Base-by-base conservation (phyloP, 2,329 filamentous ascomycete species). In the Acrodontium crateriforme region DNA sequence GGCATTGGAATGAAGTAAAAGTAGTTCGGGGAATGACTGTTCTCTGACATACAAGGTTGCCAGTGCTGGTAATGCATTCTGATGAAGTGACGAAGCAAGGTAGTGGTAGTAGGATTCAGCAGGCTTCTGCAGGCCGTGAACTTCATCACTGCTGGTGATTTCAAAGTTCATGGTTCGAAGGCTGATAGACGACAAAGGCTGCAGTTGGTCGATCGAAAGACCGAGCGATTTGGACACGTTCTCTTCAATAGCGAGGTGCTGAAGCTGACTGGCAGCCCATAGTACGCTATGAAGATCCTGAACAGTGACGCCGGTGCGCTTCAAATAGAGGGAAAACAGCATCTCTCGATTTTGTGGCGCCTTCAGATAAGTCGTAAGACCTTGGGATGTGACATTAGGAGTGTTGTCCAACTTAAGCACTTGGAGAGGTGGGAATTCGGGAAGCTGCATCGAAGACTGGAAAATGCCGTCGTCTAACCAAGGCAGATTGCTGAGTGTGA, bases 11-110 rank as follows among this genome's bases (percentile, higher is more conserved):
- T 74, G 69, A 5, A 87, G 63, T 9, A 84, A 66, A 5, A 94
- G 69, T 8, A 76, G 67, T 41, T 92, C 82, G 2, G 84, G 75
- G 49, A 95, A 93, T 27, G 71, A 65, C 15, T 78, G 71, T 45
- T 94, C 84, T 27, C 82, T 78, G 11, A 94, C 87, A 50, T 91
- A 94, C 6, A 95, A 68, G 13, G 75, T 70, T 18, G 67, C 67
- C 6, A 95, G 65, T 18, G 67, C 69, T 1, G 84, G 83, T 6
- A 95, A 65, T 6, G 72, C 69, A 36, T 77, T 78, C 10, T 73
- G 69, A 35, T 89, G 71, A 17, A 95, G 69, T 0, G 82, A 92
- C n/a, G 70, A 70, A 15, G 82, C 75, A 12, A 95, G 70, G 54
- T 93, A 93, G 35, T 72, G 70, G 54, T 94, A 92, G 58, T 93